Conservation (phyloP, 305 asterid species). For the Fraxinus floribunda region DNA sequence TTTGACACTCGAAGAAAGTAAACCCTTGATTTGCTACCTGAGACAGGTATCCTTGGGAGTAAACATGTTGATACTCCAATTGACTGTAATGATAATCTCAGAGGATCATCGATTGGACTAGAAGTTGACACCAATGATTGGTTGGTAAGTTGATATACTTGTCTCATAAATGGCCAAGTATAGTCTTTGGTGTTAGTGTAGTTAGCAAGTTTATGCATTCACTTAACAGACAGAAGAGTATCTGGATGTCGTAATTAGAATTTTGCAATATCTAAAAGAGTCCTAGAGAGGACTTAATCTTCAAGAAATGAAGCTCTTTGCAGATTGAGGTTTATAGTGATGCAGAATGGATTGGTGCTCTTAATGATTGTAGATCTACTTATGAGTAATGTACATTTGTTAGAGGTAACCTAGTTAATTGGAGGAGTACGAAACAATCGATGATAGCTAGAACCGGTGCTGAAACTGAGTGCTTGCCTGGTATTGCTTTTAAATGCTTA, state of each 20-base stretch:
- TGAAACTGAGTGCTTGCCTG: background rate
- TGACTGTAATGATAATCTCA: background rate
- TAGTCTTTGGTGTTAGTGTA: background rate
- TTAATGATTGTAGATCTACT: background rate
- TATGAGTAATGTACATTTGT: background rate
- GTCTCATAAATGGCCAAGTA: background rate
- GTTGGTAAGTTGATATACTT: background rate
- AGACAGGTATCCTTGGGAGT: background rate
- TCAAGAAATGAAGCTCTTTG: background rate
- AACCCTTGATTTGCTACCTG: background rate
- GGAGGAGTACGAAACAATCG: background rate
- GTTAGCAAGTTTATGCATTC: background rate
- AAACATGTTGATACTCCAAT: background rate
- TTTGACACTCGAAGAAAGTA: background rate
- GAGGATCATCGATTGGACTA: background rate
- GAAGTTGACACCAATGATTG: background rate
- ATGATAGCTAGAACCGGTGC: background rate
- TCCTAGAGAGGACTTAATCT: background rate
- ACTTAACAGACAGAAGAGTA: background rate
- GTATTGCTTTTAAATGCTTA: background rate
- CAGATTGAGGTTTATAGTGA: background rate
- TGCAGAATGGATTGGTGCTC: background rate
- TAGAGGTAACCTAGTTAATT: background rate
- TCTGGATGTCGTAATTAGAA: background rate
- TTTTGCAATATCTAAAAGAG: background rate